These are phyloP conservation scores for Fraxinus albicans DNA, from an alignment of 305 asterid genomes.

Conservation along the genomic window DNA sequence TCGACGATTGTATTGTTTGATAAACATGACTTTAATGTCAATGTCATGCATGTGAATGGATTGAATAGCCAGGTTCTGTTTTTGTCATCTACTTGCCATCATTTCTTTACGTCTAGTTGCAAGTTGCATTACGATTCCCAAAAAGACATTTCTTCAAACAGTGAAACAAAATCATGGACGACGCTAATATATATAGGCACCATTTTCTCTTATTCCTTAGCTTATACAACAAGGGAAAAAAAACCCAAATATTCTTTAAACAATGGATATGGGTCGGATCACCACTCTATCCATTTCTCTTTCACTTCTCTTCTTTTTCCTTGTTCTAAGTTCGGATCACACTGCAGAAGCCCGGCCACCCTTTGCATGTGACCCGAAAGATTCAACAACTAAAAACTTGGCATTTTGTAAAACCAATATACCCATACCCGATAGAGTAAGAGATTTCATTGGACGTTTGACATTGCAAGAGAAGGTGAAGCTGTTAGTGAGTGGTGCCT, in stretches of 20 bases:
- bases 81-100: not conserved
- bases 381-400: slow-evolving; percentile 32
- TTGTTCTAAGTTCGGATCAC: not conserved
- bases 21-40: not conserved
- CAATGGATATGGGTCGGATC: slow-evolving; percentile 32
- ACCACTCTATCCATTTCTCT: slow-evolving; percentile 20
- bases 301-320: slow-evolving; percentile 16
- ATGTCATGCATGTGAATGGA: not conserved
- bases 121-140: slow-evolving; percentile 28
- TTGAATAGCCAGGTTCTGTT: not conserved
- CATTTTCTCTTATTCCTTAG: slow-evolving; percentile 15
- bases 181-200: slow-evolving; percentile 26
- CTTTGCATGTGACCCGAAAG: slow-evolving; percentile 60
- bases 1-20: not conserved
- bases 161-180: slow-evolving; percentile 25
- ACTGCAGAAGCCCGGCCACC: slow-evolving; percentile 39
- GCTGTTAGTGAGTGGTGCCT: slow-evolving; percentile 56
- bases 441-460: slow-evolving; percentile 59
- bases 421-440: slow-evolving; percentile 47
- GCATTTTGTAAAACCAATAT: slow-evolving; percentile 51
- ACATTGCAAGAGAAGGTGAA: slow-evolving; percentile 75
- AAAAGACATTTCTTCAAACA: slow-evolving; percentile 1
- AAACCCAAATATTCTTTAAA: slow-evolving; percentile 10
- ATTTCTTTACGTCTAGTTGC: slow-evolving; percentile 2
- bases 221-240: slow-evolving; percentile 15